Conservation (phyloP, 257 asterid genomes). For the Oldenlandia corymbosa region DNA sequence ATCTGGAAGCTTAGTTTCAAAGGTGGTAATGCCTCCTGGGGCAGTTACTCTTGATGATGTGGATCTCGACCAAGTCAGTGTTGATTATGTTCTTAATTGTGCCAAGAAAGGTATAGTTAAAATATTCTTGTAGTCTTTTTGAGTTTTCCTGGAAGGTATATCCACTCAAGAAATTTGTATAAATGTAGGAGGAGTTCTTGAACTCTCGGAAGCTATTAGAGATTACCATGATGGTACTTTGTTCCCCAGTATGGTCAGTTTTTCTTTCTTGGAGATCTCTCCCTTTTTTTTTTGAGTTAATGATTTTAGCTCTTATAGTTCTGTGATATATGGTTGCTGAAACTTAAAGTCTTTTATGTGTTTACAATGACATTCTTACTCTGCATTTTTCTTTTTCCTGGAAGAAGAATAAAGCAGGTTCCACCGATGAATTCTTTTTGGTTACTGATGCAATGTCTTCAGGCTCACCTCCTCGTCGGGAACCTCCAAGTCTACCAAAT, state of each 20-base stretch:
- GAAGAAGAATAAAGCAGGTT: conserved; percentile 78
- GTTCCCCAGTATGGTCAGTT: conserved; percentile 82
- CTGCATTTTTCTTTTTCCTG: conserved; percentile 20
- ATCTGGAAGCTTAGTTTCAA: conserved; percentile 82
- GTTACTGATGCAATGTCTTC: conserved; percentile 70
- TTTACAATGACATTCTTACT: neutral
- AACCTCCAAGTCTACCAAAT: conserved; percentile 62
- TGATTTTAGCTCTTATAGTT: neutral
- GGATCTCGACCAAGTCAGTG: conserved; percentile 98
- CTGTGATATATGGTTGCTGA: neutral
- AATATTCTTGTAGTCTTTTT: conserved; percentile 6
- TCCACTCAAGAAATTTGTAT: conserved; percentile 12
- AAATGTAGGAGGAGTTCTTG: conserved; percentile 72
- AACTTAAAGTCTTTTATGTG: neutral
- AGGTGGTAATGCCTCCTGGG: conserved; percentile 97
- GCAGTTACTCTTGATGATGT: conserved; percentile 95
- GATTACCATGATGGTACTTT: conserved; percentile 77
- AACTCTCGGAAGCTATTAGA: conserved; percentile 92
- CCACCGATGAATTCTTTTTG: conserved; percentile 75
- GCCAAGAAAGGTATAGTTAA: conserved; percentile 70
- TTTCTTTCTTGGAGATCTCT: neutral
- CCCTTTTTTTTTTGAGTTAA: neutral
- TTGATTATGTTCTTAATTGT: conserved; percentile 76
- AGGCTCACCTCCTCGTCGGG: conserved; percentile 87
- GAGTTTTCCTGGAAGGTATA: conserved; percentile 6